These are phyloP conservation scores for Dioszegia crocea DNA, from an alignment of 768 basidiomycete species.

Conservation along the genomic window DNA sequence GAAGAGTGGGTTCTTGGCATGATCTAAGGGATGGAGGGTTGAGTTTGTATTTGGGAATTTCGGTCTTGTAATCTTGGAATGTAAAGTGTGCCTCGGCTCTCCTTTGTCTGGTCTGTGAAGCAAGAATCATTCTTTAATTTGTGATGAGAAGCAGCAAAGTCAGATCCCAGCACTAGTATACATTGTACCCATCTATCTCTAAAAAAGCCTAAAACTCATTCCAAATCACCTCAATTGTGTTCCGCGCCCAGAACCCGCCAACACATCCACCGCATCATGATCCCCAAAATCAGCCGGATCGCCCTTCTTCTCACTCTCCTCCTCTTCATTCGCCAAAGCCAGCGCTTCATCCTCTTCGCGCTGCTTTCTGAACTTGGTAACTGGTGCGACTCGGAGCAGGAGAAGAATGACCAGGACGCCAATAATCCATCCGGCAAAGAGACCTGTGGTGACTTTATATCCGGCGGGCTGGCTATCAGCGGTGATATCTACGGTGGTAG, in stretches of 20 bases:
- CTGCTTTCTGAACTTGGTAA: constrained; percentile 3
- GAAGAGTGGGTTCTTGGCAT: constrained; percentile 51
- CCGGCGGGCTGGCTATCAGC: constrained; percentile 5
- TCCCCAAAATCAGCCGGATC: no score
- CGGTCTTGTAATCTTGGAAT: not conserved
- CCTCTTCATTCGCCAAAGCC: not conserved
- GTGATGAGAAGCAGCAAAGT: no score
- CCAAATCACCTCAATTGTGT: no score
- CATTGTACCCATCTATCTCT: no score
- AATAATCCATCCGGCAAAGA: constrained; percentile 6
- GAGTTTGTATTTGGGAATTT: not conserved
- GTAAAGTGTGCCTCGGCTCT: no score
- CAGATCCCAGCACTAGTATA: no score
- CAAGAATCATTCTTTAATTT: no score
- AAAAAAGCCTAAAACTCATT: no score
- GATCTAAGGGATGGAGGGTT: not conserved
- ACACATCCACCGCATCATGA: no score
- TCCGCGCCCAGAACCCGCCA: no score
- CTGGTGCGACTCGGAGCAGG: not conserved
- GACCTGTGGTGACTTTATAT: constrained; percentile 6
- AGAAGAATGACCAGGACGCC: constrained; percentile 9
- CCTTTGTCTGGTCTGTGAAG: no score
- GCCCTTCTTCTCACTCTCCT: no score
- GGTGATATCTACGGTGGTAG: not conserved
- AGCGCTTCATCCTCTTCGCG: constrained; percentile 1